A percentile compares a stretch with the other conserved stretches of the same genome.
phyloP scores from a whole-genome alignment of 108 stramenopile species.

The Nannochloropsis gaditana region DNA sequence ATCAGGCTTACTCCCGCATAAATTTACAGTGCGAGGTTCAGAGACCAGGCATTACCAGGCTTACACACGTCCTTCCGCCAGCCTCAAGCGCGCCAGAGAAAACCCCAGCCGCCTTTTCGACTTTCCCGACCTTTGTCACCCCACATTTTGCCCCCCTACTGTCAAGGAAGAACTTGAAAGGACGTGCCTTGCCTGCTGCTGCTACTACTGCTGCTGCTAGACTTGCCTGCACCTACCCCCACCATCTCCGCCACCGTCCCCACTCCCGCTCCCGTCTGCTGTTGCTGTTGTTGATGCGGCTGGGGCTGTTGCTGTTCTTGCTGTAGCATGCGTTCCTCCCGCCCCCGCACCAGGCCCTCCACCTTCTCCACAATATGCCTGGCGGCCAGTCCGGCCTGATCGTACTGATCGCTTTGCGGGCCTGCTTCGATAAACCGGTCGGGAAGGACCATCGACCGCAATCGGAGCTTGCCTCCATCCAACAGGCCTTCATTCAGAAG shows the following conservation, averaged over 20 bases:
- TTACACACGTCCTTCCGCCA: too few species aligned
- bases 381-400: conserved; percentile 83
- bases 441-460: conserved; percentile 93
- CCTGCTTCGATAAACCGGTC: conserved; percentile 89
- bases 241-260: background rate
- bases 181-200: conserved; percentile 9
- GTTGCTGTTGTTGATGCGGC: background rate
- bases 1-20: too few species aligned
- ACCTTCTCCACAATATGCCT: conserved; percentile 82
- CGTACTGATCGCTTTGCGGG: conserved; percentile 91
- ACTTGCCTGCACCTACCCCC: background rate
- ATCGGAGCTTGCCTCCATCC: conserved; percentile 79
- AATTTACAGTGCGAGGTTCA: too few species aligned
- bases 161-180: background rate
- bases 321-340: background rate
- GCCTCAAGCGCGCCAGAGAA: too few species aligned
- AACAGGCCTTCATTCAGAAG: conserved; percentile 78
- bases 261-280: background rate
- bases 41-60: too few species aligned
- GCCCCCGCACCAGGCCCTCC: conserved; percentile 53
- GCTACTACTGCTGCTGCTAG: too few species aligned
- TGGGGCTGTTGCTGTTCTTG: background rate
- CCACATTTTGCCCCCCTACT: background rate
- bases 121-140: too few species aligned
- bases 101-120: too few species aligned